These are phyloP conservation scores for Priceomyces haplophilus DNA, from an alignment of 805 yeast species.

Conservation along the genomic window DNA sequence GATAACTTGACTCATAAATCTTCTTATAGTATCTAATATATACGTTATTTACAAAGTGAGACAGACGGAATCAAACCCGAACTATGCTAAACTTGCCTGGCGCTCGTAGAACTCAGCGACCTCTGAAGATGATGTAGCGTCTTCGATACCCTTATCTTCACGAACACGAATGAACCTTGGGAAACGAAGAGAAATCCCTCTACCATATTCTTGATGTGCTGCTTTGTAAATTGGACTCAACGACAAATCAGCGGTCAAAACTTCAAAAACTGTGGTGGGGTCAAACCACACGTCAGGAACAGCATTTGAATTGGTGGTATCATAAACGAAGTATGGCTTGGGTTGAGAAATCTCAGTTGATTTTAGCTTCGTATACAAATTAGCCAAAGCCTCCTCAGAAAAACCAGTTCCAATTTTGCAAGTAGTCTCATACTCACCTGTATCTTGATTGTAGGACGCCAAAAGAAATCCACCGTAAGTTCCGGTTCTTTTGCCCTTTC, in stretches of 20 bases:
- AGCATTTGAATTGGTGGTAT: constrained; percentile 56
- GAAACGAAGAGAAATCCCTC: constrained; percentile 83
- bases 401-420: constrained; percentile 98
- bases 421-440: constrained; percentile 90
- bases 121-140: constrained; percentile 83
- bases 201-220: constrained; percentile 66
- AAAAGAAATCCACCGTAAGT: constrained; percentile 90
- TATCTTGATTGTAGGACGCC: constrained; percentile 86
- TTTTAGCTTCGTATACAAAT: constrained; percentile 56
- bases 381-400: constrained; percentile 72
- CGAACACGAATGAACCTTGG: constrained; percentile 82
- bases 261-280: constrained; percentile 81
- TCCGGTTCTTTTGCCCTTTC: constrained; percentile 93
- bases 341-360: constrained; percentile 66
- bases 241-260: constrained; percentile 85
- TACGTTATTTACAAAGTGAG: neutral
- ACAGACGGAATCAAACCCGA: neutral
- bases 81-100: constrained; percentile 37
- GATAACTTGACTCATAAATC: no score
- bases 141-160: constrained; percentile 83
- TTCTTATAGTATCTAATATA: neutral
- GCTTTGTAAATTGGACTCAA: constrained; percentile 88
- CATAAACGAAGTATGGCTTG: constrained; percentile 65
- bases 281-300: constrained; percentile 94
- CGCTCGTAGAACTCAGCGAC: constrained; percentile 77